Evolutionary conservation across 805 yeast genomes (phyloP).

Genomic region (Jamesozyma rosinii): DNA sequence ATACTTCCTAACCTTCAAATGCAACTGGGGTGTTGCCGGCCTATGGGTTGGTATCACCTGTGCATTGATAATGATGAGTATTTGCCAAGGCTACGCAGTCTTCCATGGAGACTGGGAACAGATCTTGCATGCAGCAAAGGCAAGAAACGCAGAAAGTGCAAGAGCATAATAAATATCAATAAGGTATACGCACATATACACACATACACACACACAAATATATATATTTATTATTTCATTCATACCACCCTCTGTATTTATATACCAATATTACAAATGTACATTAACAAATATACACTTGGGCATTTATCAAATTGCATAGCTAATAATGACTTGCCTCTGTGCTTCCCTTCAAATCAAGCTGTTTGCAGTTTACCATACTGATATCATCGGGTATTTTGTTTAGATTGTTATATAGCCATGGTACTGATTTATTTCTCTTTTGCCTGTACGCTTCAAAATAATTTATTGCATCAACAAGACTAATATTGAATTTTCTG

Average conservation of each 20-base stretch:
- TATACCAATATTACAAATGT: no score
- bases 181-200: no score
- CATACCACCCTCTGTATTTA: no score
- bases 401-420: constrained; percentile 31
- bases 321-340: no score
- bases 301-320: no score
- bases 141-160: constrained; percentile 21
- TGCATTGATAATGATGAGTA: constrained; percentile 28
- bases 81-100: constrained; percentile 29
- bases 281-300: no score
- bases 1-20: constrained; percentile 42
- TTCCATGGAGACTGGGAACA: constrained; percentile 28
- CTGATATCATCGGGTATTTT: constrained; percentile 21
- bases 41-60: constrained; percentile 48
- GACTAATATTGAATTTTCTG: constrained; percentile 18
- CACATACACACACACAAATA: no score
- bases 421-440: constrained; percentile 31
- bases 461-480: constrained; percentile 24
- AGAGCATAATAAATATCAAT: constrained; percentile 1
- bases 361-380: no score
- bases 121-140: constrained; percentile 23
- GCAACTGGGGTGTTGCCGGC: constrained; percentile 45
- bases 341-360: no score
- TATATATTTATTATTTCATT: no score
- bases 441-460: constrained; percentile 28